Percentiles rank a stretch among this genome's conserved stretches.
phyloP scores from a whole-genome alignment of 306 rosid species.

The Phaseolus lunatus region DNA sequence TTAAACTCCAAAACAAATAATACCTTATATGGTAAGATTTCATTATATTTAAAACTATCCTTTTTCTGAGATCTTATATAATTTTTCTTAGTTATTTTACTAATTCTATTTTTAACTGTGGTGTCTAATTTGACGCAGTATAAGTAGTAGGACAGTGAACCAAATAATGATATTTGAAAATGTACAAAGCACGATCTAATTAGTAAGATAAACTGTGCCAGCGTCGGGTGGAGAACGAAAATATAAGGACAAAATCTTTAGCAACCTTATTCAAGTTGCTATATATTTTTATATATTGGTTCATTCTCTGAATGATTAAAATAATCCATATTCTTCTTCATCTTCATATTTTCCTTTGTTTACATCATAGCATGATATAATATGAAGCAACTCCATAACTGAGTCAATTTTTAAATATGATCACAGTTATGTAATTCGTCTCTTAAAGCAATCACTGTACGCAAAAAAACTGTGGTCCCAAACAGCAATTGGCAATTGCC shows the following conservation, averaged over 20 bases:
- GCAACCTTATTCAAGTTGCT: constrained; percentile 20
- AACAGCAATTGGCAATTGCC: not conserved
- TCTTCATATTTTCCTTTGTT: not conserved
- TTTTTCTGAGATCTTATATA: too few species aligned
- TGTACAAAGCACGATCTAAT: constrained; percentile 3
- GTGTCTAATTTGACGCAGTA: not conserved
- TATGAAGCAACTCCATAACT: constrained; percentile 23
- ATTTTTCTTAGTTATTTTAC: not conserved
- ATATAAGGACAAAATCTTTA: constrained; percentile 26
- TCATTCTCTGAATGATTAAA: not conserved
- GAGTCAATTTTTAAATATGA: constrained; percentile 26
- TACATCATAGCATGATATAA: constrained; percentile 2
- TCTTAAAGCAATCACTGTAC: constrained; percentile 14
- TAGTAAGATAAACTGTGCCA: constrained; percentile 37
- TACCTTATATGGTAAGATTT: too few species aligned
- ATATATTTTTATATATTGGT: constrained; percentile 12
- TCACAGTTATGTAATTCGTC: constrained; percentile 14
- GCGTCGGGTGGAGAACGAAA: not conserved
- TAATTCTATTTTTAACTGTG: not conserved
- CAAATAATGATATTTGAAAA: not conserved
- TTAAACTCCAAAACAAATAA: too few species aligned
- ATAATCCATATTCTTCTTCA: constrained; percentile 12
- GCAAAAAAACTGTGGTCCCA: constrained; percentile 31
- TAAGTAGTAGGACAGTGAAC: not conserved
- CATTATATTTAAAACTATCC: too few species aligned